These are phyloP conservation scores for Prunus kanzakura DNA, from an alignment of 306 rosid genomes.

Conservation along the genomic window DNA sequence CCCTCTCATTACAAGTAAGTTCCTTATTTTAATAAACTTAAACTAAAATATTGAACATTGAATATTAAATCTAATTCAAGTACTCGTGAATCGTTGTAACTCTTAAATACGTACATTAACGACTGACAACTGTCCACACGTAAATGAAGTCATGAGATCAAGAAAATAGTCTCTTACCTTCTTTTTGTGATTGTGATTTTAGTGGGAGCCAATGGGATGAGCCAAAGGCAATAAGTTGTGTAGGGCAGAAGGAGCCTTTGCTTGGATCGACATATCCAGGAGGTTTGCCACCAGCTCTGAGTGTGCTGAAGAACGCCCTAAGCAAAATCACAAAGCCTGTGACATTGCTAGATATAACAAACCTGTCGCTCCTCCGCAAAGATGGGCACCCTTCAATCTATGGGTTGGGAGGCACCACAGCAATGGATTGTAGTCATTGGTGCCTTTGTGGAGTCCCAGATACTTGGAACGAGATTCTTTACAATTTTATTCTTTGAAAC, in stretches of 20 bases:
- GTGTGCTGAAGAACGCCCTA: slow-evolving; percentile 54
- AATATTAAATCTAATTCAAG: too few relatives aligned
- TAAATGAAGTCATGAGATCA: background rate
- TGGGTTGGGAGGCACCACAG: slow-evolving; percentile 47
- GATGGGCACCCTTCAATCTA: slow-evolving; percentile 88
- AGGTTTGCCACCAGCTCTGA: slow-evolving; percentile 62
- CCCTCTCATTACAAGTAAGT: slow-evolving; percentile 95
- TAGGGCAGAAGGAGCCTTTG: slow-evolving; percentile 49
- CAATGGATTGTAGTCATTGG: slow-evolving; percentile 91
- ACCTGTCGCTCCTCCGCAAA: slow-evolving; percentile 67
- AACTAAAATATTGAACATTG: slow-evolving; percentile 15
- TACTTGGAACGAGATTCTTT: slow-evolving; percentile 80
- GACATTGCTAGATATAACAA: slow-evolving; percentile 66
- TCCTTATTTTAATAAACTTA: too few relatives aligned
- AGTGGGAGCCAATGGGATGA: slow-evolving; percentile 82
- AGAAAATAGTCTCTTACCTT: background rate
- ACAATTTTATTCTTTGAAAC: slow-evolving; percentile 50
- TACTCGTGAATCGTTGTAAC: too few relatives aligned
- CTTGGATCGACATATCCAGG: slow-evolving; percentile 66
- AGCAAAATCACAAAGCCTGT: slow-evolving; percentile 56
- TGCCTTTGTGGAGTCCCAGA: slow-evolving; percentile 97
- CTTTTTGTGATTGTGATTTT: background rate
- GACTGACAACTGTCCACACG: too few relatives aligned
- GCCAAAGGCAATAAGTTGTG: slow-evolving; percentile 61
- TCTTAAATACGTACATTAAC: too few relatives aligned